These are phyloP conservation scores for Sanguinoderma infundibulare DNA, from an alignment of 1,284 basidiomycete species.

Conservation along the genomic window DNA sequence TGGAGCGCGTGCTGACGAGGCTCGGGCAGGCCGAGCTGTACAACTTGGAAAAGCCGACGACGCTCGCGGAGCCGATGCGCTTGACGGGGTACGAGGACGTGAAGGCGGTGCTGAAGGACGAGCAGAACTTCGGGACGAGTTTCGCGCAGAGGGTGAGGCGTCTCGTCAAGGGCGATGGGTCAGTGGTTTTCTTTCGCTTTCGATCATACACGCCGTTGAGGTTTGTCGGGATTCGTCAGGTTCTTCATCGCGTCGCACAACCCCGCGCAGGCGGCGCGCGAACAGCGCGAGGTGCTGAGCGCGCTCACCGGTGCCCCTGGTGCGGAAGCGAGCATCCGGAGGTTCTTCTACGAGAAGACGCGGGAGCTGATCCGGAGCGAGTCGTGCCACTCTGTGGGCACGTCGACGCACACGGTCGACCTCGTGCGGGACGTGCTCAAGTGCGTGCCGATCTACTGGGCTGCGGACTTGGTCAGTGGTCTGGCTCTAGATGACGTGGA, in stretches of 20 bases:
- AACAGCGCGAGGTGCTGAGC: slow-evolving; percentile 52
- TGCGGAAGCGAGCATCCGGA: slow-evolving; percentile 50
- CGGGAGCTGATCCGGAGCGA: slow-evolving; percentile 53
- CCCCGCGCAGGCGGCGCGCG: slow-evolving; percentile 42
- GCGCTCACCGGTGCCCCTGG: slow-evolving; percentile 52
- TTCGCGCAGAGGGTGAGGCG: slow-evolving; percentile 53
- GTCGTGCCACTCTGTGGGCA: slow-evolving; percentile 59
- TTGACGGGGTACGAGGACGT: slow-evolving; percentile 57
- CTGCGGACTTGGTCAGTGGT: slow-evolving; percentile 64
- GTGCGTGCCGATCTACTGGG: slow-evolving; percentile 69
- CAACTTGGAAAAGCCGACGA: slow-evolving; percentile 50
- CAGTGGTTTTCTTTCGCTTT: slow-evolving; percentile 17
- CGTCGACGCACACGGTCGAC: slow-evolving; percentile 60
- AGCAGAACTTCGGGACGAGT: slow-evolving; percentile 48
- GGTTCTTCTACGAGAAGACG: slow-evolving; percentile 68
- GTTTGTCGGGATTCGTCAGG: slow-evolving; percentile 25
- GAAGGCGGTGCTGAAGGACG: slow-evolving; percentile 53
- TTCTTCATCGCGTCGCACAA: slow-evolving; percentile 62
- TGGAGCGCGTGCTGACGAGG: slow-evolving; percentile 62
- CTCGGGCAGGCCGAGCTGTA: slow-evolving; percentile 59
- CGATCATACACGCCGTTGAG: neutral
- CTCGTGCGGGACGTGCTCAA: slow-evolving; percentile 75
- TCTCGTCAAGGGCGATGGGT: slow-evolving; percentile 66
- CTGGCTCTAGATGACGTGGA: no score
- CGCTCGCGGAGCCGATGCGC: slow-evolving; percentile 30